phyloP scores from a whole-genome alignment of 1,284 basidiomycete species.

The Puccinia triticina region DNA sequence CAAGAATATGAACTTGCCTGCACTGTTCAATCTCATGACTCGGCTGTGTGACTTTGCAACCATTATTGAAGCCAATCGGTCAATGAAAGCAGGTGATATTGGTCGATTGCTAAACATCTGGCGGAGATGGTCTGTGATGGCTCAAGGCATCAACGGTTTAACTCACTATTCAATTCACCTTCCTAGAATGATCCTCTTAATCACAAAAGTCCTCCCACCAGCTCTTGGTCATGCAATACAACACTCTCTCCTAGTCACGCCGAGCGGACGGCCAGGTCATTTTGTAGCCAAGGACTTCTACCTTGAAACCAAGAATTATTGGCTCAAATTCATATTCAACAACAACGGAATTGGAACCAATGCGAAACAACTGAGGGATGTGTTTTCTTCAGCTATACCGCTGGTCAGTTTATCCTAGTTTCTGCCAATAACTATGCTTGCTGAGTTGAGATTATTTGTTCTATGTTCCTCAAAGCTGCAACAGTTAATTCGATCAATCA shows the following conservation, averaged over 20 bases:
- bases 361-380: neutral
- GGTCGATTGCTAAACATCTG: slow-evolving; percentile 10
- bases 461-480: slow-evolving; percentile 6
- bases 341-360: slow-evolving; percentile 14
- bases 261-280: neutral
- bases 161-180: slow-evolving; percentile 15
- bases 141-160: slow-evolving; percentile 24
- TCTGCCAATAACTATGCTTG: neutral
- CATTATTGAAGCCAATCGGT: neutral
- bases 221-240: neutral
- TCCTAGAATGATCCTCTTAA: neutral
- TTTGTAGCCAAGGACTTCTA: slow-evolving; percentile 24
- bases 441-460: neutral
- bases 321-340: slow-evolving; percentile 4
- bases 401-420: neutral
- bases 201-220: neutral
- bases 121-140: slow-evolving; percentile 20
- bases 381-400: neutral
- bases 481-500: slow-evolving; percentile 15
- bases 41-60: slow-evolving; percentile 22
- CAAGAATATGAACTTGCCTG: neutral
- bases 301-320: slow-evolving; percentile 33
- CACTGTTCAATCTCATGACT: slow-evolving; percentile 10
- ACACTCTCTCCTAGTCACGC: slow-evolving; percentile 9
- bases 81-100: slow-evolving; percentile 8